Percentiles rank a stretch among this genome's conserved stretches.
Evolutionary conservation across 2,329 filamentous ascomycete species (phyloP).

Genomic region (Paecilomyces sp.): DNA sequence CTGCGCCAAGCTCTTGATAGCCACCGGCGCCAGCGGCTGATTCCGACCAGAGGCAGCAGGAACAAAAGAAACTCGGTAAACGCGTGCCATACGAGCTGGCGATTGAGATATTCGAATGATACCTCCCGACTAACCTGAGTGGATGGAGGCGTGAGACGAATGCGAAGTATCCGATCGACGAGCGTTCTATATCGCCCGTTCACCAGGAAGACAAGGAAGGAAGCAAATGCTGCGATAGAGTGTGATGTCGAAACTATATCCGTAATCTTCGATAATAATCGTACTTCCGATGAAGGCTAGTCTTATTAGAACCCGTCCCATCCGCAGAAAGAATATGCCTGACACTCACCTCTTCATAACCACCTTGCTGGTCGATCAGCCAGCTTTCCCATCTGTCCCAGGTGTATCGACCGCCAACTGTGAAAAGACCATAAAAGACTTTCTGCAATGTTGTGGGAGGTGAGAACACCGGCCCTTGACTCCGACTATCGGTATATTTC

Average conservation of each 20-base stretch:
- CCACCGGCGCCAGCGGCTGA: constrained; percentile 87
- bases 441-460: constrained; percentile 80
- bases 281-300: constrained; percentile 43
- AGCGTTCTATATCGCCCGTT: constrained; percentile 89
- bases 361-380: constrained; percentile 68
- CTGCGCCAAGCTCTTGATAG: constrained; percentile 80
- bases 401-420: constrained; percentile 78
- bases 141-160: constrained; percentile 78
- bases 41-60: constrained; percentile 90
- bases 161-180: constrained; percentile 73
- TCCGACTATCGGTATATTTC: constrained; percentile 77
- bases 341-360: constrained; percentile 52
- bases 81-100: constrained; percentile 98
- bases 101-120: constrained; percentile 94
- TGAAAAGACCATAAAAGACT: constrained; percentile 71
- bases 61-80: constrained; percentile 99
- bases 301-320: constrained; percentile 8
- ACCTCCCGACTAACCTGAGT: constrained; percentile 85
- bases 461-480: constrained; percentile 53
- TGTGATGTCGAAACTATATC: constrained; percentile 64
- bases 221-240: constrained; percentile 71
- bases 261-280: constrained; percentile 61
- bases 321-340: background rate
- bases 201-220: constrained; percentile 83
- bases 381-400: constrained; percentile 92